phyloP scores from a whole-genome alignment of 2,329 filamentous ascomycete species.

The Grosmannia clavigera region DNA sequence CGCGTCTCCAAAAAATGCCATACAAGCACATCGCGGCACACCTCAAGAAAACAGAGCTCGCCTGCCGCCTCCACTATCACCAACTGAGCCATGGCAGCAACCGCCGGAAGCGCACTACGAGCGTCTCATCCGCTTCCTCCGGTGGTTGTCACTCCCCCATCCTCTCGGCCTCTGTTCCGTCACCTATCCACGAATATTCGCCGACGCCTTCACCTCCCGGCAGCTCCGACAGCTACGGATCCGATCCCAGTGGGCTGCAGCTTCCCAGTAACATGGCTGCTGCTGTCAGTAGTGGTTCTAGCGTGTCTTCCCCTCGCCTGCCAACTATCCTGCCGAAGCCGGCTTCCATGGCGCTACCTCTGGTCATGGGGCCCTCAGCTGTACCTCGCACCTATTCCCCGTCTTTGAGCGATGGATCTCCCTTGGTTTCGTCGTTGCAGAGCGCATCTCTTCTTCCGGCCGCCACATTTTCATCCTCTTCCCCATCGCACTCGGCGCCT shows the following conservation, averaged over 20 bases:
- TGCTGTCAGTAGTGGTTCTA: conserved; percentile 22
- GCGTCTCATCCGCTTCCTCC: conserved; percentile 54
- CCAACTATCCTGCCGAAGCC: conserved; percentile 58
- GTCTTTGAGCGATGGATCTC: conserved; percentile 22
- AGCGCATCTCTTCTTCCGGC: conserved; percentile 33
- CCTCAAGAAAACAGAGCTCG: conserved; percentile 77
- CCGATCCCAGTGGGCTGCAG: conserved; percentile 36
- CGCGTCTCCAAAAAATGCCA: conserved; percentile 75
- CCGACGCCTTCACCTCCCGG: conserved; percentile 36
- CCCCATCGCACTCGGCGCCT: conserved; percentile 14
- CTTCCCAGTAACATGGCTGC: conserved; percentile 37
- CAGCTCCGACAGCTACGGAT: conserved; percentile 30
- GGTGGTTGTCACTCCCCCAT: conserved; percentile 37
- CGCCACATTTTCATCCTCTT: conserved; percentile 22
- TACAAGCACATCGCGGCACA: conserved; percentile 83
- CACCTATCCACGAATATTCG: conserved; percentile 35
- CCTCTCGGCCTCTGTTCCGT: conserved; percentile 33
- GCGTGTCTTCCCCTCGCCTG: conserved; percentile 34
- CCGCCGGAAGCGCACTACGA: conserved; percentile 64
- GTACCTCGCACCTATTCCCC: conserved; percentile 27
- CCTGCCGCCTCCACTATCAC: conserved; percentile 78
- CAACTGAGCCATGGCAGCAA: conserved; percentile 74
- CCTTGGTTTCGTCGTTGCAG: conserved; percentile 23
- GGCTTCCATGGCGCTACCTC: conserved; percentile 32
- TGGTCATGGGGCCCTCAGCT: conserved; percentile 22